Evolutionary conservation across 352 stramenopile species (phyloP), one percentile per base, ranked within the genome.

Genomic region (Discostella stelligera): DNA sequence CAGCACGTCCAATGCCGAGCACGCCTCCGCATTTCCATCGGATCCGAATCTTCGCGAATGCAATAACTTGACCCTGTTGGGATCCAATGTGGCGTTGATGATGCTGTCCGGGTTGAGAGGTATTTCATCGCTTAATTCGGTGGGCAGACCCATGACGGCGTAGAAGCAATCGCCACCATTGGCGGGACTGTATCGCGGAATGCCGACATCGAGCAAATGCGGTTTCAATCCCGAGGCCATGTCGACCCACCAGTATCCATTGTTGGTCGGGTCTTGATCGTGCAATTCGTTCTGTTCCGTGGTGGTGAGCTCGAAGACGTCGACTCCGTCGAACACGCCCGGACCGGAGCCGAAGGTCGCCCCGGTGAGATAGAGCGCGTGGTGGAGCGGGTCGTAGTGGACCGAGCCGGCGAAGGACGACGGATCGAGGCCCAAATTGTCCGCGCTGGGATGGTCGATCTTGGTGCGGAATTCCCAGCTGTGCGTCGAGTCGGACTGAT

Each of bases 371-470:
- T 80, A 85, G 7, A 85, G 39, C 1, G 78, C 73, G 53, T 85
- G 73, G 41, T 85, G 74, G 52, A 82, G 68, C 18, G 59, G 16
- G 39, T 85, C 73, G 73, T 85, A 85, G 16, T 69, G 55, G 14
- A 80, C 39, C 5, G 66, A 49, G 25, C 77, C 77, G 21, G 58
- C 60, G 30, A 69, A 80, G 52, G 66, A 66, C 1, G 71, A 80
- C 8, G 70, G 77, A 23, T 84, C 77, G 30, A 48, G 59, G 30
- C 21, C n/a, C n/a, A 37, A n/a, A 18, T 39, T 14, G 23, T 59
- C 41, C 46, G 18, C 20, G 48, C n/a, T 16, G 21, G 14, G 21
- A 21, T 48, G 20, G 11, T n/a, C 23, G 4, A 18, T 53, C 10
- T 61, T 61, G 10, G 60, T 20, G 11, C 48, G 30, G 53, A 63